Percentiles rank a stretch among this genome's conserved stretches.
These are phyloP conservation scores for Verticillium albo-atrum DNA, from an alignment of 2,329 filamentous ascomycete genomes.

Conservation along the genomic window DNA sequence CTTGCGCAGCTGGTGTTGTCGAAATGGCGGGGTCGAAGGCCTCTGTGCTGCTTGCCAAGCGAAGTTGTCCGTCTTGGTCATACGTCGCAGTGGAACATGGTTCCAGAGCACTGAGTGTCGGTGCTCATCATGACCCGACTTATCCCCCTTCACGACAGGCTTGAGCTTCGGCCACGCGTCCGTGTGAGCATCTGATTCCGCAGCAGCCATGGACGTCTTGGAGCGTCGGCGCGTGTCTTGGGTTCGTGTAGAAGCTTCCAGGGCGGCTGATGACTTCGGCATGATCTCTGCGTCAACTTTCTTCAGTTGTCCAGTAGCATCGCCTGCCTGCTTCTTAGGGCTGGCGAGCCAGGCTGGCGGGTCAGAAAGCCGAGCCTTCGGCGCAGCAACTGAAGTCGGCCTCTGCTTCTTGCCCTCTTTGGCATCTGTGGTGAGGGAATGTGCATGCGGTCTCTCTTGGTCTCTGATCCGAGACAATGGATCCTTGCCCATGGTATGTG, in stretches of 20 bases:
- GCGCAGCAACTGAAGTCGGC: neutral
- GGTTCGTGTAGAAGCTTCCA: neutral
- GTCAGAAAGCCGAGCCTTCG: neutral
- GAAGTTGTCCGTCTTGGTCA: neutral
- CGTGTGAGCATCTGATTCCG: neutral
- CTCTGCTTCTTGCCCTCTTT: neutral
- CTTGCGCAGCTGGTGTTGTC: slow-evolving; percentile 1
- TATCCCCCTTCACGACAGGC: neutral
- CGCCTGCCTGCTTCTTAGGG: neutral
- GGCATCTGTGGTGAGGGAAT: neutral
- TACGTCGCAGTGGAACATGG: neutral
- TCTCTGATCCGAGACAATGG: neutral
- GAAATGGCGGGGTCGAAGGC: neutral
- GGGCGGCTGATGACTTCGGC: neutral
- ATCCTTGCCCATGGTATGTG: neutral
- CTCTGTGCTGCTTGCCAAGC: neutral
- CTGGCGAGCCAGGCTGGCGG: neutral
- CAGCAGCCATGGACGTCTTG: neutral
- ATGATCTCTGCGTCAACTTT: neutral
- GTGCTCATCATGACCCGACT: neutral
- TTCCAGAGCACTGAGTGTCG: neutral
- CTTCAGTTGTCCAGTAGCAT: neutral
- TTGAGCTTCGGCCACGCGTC: neutral
- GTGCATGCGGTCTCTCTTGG: neutral
- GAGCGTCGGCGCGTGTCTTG: neutral